phyloP scores from a whole-genome alignment of 1,284 basidiomycete species.

The Neolentinus lepideus region DNA sequence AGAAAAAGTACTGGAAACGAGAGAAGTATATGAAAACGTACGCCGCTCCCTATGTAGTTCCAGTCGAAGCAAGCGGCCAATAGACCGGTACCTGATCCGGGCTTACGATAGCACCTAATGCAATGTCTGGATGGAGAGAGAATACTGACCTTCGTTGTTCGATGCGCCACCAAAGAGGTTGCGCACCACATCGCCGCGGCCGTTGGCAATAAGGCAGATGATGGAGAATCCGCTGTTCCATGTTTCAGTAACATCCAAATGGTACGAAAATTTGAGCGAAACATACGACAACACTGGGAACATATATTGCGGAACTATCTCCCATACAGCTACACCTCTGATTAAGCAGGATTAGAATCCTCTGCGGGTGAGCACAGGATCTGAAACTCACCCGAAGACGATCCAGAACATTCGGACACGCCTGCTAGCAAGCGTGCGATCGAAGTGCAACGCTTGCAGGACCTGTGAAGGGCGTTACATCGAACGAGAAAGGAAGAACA shows the following conservation, averaged over 20 bases:
- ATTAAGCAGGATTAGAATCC: slow-evolving; percentile 16
- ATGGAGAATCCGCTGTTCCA: slow-evolving; percentile 41
- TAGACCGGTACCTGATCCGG: slow-evolving; percentile 32
- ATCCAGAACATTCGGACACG: slow-evolving; percentile 53
- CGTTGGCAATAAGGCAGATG: slow-evolving; percentile 47
- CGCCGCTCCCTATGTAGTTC: slow-evolving; percentile 42
- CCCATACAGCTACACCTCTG: slow-evolving; percentile 21
- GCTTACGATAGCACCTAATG: background rate
- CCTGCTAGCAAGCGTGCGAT: slow-evolving; percentile 42
- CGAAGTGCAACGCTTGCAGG: slow-evolving; percentile 48
- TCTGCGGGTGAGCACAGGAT: slow-evolving; percentile 33
- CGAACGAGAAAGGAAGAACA: slow-evolving; percentile 13
- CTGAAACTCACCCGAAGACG: slow-evolving; percentile 34
- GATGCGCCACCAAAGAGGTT: slow-evolving; percentile 48
- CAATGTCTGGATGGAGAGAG: slow-evolving; percentile 3
- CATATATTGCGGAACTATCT: slow-evolving; percentile 34
- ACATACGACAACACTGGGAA: slow-evolving; percentile 11
- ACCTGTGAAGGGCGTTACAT: slow-evolving; percentile 39
- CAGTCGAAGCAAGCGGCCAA: slow-evolving; percentile 50
- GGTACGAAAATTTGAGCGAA: background rate
- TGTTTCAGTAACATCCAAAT: background rate
- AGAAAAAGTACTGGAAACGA: slow-evolving; percentile 1
- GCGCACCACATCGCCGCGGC: slow-evolving; percentile 44
- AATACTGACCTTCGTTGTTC: slow-evolving; percentile 32
- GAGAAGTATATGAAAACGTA: slow-evolving; percentile 12